These are phyloP conservation scores for Chrysopogon serrulatus DNA, from an alignment of 176 grass and related monocot genomes.

Conservation along the genomic window DNA sequence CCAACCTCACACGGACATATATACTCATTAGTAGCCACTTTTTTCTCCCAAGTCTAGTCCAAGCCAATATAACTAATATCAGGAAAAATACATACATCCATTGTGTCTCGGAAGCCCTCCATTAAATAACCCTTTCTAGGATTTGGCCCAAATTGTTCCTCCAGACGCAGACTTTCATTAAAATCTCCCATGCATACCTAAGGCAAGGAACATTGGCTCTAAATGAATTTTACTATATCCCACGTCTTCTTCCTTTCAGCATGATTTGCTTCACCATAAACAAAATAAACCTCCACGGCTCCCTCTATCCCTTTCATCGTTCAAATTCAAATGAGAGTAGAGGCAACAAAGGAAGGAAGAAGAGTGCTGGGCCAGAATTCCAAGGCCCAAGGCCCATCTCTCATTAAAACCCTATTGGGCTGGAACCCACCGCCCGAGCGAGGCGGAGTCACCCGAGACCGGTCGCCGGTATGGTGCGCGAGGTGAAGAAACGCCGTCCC, in stretches of 20 bases:
- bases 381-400: too few species aligned
- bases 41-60: neutral
- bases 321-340: too few species aligned
- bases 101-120: neutral
- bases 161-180: neutral
- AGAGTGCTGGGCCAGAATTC: too few species aligned
- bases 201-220: neutral
- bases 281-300: neutral
- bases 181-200: neutral
- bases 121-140: neutral
- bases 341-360: too few species aligned
- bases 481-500: neutral
- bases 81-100: neutral
- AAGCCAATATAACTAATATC: too few species aligned
- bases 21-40: neutral
- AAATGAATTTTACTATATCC: neutral
- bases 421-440: neutral
- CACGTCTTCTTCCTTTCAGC: neutral
- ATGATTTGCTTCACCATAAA: neutral
- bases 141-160: neutral
- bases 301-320: neutral
- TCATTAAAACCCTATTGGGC: neutral
- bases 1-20: neutral
- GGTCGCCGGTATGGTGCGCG: neutral
- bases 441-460: too few species aligned